These are phyloP conservation scores for Populus hybrid DNA, from an alignment of 441 rosid genomes.

Conservation along the genomic window DNA sequence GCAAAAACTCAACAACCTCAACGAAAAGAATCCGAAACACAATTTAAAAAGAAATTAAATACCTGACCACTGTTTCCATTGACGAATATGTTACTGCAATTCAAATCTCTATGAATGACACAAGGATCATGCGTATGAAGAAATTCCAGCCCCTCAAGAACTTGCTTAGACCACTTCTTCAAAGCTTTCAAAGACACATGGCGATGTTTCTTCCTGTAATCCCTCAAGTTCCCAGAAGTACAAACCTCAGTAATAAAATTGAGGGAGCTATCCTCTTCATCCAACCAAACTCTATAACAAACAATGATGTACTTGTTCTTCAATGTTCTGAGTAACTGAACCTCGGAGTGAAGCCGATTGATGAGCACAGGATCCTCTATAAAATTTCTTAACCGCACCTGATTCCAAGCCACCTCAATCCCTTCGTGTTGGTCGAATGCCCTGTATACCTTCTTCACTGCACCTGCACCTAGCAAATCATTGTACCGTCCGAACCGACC, in stretches of 20 bases:
- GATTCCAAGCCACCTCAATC: conserved; percentile 78
- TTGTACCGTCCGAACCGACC: conserved; percentile 57
- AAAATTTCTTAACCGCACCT: conserved; percentile 51
- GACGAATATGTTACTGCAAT: conserved; percentile 71
- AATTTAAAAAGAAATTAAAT: neutral
- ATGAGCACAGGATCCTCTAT: conserved; percentile 50
- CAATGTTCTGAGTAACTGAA: conserved; percentile 55
- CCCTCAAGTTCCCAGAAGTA: conserved; percentile 64
- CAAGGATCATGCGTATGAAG: conserved; percentile 68
- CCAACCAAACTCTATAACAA: conserved; percentile 60
- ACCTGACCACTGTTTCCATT: conserved; percentile 60
- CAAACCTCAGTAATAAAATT: conserved; percentile 75
- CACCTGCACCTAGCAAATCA: conserved; percentile 62
- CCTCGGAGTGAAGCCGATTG: conserved; percentile 62
- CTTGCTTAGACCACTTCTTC: conserved; percentile 75
- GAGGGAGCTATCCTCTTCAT: conserved; percentile 39
- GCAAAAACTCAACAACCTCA: too few species aligned
- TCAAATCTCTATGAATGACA: conserved; percentile 65
- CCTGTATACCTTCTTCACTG: conserved; percentile 68
- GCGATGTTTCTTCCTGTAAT: conserved; percentile 65
- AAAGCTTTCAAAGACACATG: conserved; percentile 72
- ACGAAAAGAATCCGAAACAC: neutral
- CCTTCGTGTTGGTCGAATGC: conserved; percentile 78
- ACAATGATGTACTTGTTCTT: conserved; percentile 59
- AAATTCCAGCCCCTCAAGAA: conserved; percentile 63